Evolutionary conservation across 176 grass and related monocot species (phyloP).

Genomic region (Puccinellia tenuiflora): DNA sequence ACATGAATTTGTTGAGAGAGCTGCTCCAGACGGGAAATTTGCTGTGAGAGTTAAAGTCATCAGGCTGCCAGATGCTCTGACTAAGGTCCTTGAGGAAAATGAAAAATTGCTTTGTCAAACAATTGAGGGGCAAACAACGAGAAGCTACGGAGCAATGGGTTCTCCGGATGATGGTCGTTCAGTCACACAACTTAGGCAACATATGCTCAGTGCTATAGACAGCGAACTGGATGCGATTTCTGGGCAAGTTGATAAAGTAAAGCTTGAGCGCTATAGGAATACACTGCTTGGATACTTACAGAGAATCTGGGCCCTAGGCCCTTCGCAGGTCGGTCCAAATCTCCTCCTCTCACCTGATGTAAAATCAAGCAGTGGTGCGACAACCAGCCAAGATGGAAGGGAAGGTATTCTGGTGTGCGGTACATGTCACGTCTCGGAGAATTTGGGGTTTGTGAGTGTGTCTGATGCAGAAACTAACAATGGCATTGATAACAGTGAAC

Average conservation of each 20-base stretch:
- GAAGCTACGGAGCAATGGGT: slow-evolving; percentile 32
- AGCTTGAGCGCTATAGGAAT: slow-evolving; percentile 45
- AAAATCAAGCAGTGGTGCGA: background rate
- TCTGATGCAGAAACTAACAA: slow-evolving; percentile 1
- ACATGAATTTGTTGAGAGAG: slow-evolving; percentile 56
- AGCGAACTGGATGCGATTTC: slow-evolving; percentile 60
- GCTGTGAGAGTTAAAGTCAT: slow-evolving; percentile 64
- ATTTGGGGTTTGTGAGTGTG: background rate
- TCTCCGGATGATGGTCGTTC: slow-evolving; percentile 31
- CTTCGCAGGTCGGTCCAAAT: background rate
- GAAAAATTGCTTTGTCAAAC: slow-evolving; percentile 57
- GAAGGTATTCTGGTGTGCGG: background rate
- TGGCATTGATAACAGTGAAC: background rate
- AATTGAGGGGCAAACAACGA: slow-evolving; percentile 64
- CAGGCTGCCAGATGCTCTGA: slow-evolving; percentile 65
- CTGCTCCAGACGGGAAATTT: slow-evolving; percentile 76
- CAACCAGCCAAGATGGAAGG: background rate
- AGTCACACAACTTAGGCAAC: slow-evolving; percentile 42
- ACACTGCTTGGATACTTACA: slow-evolving; percentile 49
- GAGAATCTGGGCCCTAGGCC: slow-evolving; percentile 57
- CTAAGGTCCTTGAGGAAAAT: slow-evolving; percentile 81
- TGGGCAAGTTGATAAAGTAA: slow-evolving; percentile 52
- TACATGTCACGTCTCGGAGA: background rate
- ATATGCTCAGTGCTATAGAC: slow-evolving; percentile 64
- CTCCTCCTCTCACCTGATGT: background rate